These are phyloP conservation scores for Kwoniella dejecticola DNA, from an alignment of 768 basidiomycete species.

Conservation along the genomic window DNA sequence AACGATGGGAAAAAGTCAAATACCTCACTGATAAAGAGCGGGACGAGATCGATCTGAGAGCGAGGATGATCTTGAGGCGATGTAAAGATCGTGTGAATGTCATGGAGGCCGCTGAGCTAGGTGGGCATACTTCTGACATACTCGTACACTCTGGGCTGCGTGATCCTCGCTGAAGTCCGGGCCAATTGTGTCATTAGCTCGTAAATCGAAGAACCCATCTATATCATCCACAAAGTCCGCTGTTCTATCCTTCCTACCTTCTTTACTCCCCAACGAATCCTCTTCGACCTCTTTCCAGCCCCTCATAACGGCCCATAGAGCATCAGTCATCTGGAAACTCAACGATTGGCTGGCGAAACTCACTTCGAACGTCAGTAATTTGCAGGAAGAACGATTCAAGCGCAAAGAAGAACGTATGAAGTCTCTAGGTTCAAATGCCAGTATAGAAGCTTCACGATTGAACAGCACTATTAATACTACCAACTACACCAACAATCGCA, in stretches of 20 bases:
- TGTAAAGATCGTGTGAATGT: slow-evolving; percentile 84
- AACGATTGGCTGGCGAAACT: slow-evolving; percentile 75
- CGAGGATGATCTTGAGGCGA: slow-evolving; percentile 76
- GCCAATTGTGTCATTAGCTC: slow-evolving; percentile 1
- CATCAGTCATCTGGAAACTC: slow-evolving; percentile 90
- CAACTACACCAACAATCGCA: too few species aligned
- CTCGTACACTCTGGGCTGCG: too few species aligned
- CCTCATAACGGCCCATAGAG: slow-evolving; percentile 80
- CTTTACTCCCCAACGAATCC: slow-evolving; percentile 59
- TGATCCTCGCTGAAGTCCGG: too few species aligned
- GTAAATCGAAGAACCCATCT: slow-evolving; percentile 19
- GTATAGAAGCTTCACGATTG: slow-evolving; percentile 58
- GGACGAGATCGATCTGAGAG: slow-evolving; percentile 93
- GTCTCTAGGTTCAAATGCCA: slow-evolving; percentile 67
- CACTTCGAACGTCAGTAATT: slow-evolving; percentile 74
- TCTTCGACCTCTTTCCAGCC: slow-evolving; percentile 56
- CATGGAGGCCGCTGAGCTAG: slow-evolving; percentile 84
- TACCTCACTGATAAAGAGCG: slow-evolving; percentile 81
- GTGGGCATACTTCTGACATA: too few species aligned
- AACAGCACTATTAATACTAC: neutral
- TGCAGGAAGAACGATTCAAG: slow-evolving; percentile 92
- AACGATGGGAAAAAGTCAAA: slow-evolving; percentile 50
- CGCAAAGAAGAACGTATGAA: slow-evolving; percentile 80
- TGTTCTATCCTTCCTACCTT: slow-evolving; percentile 57
- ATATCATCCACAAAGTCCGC: slow-evolving; percentile 25